These are phyloP conservation scores for Kandelia obovata DNA, from an alignment of 345 rosid genomes.

Conservation along the genomic window DNA sequence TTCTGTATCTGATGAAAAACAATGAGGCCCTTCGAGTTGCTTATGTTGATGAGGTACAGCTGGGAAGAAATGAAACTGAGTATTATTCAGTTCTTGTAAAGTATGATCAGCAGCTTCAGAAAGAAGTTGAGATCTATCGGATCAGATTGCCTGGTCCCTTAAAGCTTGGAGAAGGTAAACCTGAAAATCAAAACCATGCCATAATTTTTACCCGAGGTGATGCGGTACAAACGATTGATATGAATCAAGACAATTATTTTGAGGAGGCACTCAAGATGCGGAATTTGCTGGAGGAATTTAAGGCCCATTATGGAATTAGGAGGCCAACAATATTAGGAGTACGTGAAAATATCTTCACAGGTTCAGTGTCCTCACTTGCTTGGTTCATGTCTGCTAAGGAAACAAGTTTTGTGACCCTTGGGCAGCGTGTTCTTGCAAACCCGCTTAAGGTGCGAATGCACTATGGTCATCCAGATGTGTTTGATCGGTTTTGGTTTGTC, in stretches of 20 bases:
- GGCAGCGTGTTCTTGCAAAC: slow-evolving; percentile 89
- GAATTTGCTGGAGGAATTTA: slow-evolving; percentile 83
- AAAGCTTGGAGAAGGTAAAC: slow-evolving; percentile 93
- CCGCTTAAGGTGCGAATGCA: slow-evolving; percentile 91
- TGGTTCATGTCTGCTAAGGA: slow-evolving; percentile 96
- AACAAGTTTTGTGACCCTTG: slow-evolving; percentile 80
- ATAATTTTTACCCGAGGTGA: slow-evolving; percentile 91
- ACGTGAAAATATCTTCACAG: slow-evolving; percentile 85
- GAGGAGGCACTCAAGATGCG: slow-evolving; percentile 96
- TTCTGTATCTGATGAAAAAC: slow-evolving; percentile 60
- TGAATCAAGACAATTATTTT: slow-evolving; percentile 91
- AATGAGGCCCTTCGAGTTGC: slow-evolving; percentile 90
- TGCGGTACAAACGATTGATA: slow-evolving; percentile 90
- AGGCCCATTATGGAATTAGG: slow-evolving; percentile 61
- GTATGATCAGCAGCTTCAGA: slow-evolving; percentile 59
- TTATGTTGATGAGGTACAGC: slow-evolving; percentile 69
- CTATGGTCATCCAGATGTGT: slow-evolving; percentile 93
- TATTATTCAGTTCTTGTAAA: slow-evolving; percentile 84
- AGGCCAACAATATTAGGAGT: slow-evolving; percentile 87
- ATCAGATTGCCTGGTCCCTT: slow-evolving; percentile 84
- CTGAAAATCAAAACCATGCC: slow-evolving; percentile 97
- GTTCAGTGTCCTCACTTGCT: slow-evolving; percentile 90
- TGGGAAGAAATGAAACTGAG: slow-evolving; percentile 52
- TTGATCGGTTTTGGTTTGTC: slow-evolving; percentile 88
- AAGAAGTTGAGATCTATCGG: slow-evolving; percentile 85